Conservation (phyloP, 176 grass and related monocot genomes). For the Zoysia pacifica region DNA sequence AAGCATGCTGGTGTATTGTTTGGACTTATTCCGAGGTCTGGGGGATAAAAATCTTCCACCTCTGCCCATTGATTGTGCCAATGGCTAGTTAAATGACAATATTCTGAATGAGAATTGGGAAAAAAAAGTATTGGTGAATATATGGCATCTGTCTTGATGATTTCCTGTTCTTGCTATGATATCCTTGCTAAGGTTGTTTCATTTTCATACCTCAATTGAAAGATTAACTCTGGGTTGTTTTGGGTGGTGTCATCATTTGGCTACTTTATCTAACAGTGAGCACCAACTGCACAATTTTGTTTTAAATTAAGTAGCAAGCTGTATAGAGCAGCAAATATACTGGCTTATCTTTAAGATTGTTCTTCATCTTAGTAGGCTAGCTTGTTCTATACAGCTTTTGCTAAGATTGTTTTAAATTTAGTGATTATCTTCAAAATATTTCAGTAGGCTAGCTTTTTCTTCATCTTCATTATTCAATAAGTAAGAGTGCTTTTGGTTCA, state of each 20-base stretch:
- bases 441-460: neutral
- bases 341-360: neutral
- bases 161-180: slow-evolving; percentile 32
- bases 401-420: no score
- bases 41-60: slow-evolving; percentile 30
- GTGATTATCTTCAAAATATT: neutral
- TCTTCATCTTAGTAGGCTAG: neutral
- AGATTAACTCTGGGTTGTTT: neutral
- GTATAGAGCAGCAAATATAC: neutral
- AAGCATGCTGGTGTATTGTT: slow-evolving; percentile 72
- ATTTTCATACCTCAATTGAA: slow-evolving; percentile 17
- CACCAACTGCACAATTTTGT: slow-evolving; percentile 5
- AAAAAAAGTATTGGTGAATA: slow-evolving; percentile 38
- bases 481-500: slow-evolving; percentile 7
- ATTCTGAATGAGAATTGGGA: slow-evolving; percentile 46
- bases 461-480: neutral
- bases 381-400: no score
- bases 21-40: slow-evolving; percentile 61
- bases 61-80: slow-evolving; percentile 47
- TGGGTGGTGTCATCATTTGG: neutral
- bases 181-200: slow-evolving; percentile 15
- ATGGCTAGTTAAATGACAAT: slow-evolving; percentile 59
- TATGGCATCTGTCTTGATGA: slow-evolving; percentile 35
- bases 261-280: neutral
- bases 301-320: slow-evolving; percentile 4